A percentile compares a stretch with the other conserved stretches of the same genome.
Conservation (phyloP, 129 eudicot genomes). For the Artemisia tridentata region DNA sequence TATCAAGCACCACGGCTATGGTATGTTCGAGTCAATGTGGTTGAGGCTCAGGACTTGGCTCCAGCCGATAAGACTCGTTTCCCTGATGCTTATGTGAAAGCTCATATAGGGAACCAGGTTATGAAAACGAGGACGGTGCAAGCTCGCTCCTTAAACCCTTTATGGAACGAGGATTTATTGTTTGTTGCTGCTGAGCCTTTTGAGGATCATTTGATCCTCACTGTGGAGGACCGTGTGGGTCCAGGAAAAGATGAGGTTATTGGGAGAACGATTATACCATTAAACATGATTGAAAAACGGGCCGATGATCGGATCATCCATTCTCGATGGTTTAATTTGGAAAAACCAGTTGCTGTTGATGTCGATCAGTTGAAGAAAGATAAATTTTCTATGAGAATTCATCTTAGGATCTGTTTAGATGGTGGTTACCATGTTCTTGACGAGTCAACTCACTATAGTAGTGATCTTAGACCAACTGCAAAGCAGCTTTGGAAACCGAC, state of each 20-base stretch:
- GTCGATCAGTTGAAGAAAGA: constrained; percentile 90
- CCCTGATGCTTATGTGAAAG: constrained; percentile 90
- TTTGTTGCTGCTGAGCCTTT: constrained; percentile 98
- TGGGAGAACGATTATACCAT: constrained; percentile 79
- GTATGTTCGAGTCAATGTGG: constrained; percentile 93
- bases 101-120: constrained; percentile 87
- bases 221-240: constrained; percentile 97
- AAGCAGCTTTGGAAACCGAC: constrained; percentile 93
- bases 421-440: constrained; percentile 99
- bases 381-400: constrained; percentile 81
- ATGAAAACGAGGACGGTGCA: constrained; percentile 79
- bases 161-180: constrained; percentile 88
- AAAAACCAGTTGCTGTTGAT: constrained; percentile 79
- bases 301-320: constrained; percentile 89
- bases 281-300: constrained; percentile 78
- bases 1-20: constrained; percentile 95
- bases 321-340: constrained; percentile 90
- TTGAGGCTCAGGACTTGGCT: constrained; percentile 95
- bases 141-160: constrained; percentile 76
- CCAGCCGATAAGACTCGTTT: constrained; percentile 77
- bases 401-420: constrained; percentile 81
- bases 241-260: constrained; percentile 96
- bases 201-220: constrained; percentile 81
- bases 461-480: constrained; percentile 98
- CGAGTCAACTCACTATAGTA: constrained; percentile 88